Base-by-base conservation (phyloP, 768 basidiomycete genomes). In the Tricholoma terreum region DNA sequence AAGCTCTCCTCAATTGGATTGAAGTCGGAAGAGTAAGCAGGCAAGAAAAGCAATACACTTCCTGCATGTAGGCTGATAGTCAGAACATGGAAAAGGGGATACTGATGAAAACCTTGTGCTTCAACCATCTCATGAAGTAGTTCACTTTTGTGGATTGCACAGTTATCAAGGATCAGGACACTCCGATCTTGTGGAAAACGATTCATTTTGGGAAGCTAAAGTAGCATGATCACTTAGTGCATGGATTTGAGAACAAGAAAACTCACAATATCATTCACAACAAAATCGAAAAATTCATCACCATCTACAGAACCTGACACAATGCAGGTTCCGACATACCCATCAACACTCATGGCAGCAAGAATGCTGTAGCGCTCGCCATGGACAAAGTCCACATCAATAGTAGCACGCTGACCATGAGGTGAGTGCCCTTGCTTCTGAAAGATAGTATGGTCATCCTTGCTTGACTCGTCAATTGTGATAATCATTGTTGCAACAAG, bases 1-100 rank as follows among this genome's bases (percentile, higher is more conserved):
- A n/a, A n/a, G n/a, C n/a, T n/a, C n/a, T n/a, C n/a, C n/a, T n/a
- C n/a, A n/a, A n/a, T n/a, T n/a, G n/a, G n/a, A n/a, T n/a, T n/a
- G n/a, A n/a, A 63, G 49, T 75, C 71, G 0, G 72, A 73, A 2
- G 72, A 75, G 55, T 73, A 75, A 35, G 70, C 70, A 14, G 71
- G 72, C 0, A 74, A 58, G 43, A 65, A 72, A 14, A 69, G 31
- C 0, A 72, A 50, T 1, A n/a, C n/a, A n/a, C n/a, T n/a, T n/a
- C n/a, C n/a, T n/a, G n/a, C n/a, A n/a, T n/a, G n/a, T n/a, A n/a
- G 35, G 43, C 14, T 24, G 24, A 71, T 60, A 52, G 67, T 63
- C 36, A 67, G 52, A 3, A 63, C 53, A 56, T 73, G 63, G 49
- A 70, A 73, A 43, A n/a, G n/a, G n/a, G n/a, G n/a, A n/a, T n/a